These are phyloP conservation scores for Moesziomyces sp. DNA, from an alignment of 1,284 basidiomycete genomes.

Conservation along the genomic window DNA sequence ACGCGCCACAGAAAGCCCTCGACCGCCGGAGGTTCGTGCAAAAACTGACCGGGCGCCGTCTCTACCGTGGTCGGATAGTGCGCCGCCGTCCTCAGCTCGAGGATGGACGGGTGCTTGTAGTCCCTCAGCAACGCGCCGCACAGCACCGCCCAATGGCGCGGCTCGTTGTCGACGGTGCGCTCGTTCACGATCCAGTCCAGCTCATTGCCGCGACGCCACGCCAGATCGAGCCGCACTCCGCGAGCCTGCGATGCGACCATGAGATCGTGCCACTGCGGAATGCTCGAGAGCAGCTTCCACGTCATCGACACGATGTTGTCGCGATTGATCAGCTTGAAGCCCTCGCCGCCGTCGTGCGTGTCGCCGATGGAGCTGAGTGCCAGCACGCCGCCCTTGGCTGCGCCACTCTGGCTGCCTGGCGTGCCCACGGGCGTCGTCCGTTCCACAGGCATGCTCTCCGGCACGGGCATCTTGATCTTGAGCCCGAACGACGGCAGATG, in stretches of 20 bases:
- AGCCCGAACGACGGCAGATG: conserved; percentile 72
- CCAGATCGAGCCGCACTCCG: conserved; percentile 77
- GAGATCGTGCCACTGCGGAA: conserved; percentile 76
- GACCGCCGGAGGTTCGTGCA: conserved; percentile 78
- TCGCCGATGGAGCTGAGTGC: conserved; percentile 32
- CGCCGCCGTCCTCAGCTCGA: conserved; percentile 78
- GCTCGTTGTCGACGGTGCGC: conserved; percentile 74
- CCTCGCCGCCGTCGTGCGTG: conserved; percentile 59
- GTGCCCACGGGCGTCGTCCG: conserved; percentile 5
- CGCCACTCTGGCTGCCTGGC: conserved; percentile 24
- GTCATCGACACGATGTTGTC: conserved; percentile 74
- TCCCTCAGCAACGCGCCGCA: conserved; percentile 78
- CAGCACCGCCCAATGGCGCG: conserved; percentile 78
- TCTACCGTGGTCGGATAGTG: conserved; percentile 75
- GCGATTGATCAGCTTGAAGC: conserved; percentile 72
- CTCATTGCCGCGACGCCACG: conserved; percentile 78
- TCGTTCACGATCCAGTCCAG: conserved; percentile 84
- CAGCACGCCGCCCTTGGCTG: conserved; percentile 15
- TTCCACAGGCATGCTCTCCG: conserved; percentile 69
- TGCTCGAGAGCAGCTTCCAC: conserved; percentile 70
- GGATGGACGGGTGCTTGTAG: conserved; percentile 69
- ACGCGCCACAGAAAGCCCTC: conserved; percentile 82
- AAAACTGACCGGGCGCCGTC: conserved; percentile 72
- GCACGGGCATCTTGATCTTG: conserved; percentile 76
- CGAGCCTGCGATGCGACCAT: conserved; percentile 72